Evolutionary conservation across 208 protist genomes (phyloP).

Genomic region (Leishmania guyanensis): DNA sequence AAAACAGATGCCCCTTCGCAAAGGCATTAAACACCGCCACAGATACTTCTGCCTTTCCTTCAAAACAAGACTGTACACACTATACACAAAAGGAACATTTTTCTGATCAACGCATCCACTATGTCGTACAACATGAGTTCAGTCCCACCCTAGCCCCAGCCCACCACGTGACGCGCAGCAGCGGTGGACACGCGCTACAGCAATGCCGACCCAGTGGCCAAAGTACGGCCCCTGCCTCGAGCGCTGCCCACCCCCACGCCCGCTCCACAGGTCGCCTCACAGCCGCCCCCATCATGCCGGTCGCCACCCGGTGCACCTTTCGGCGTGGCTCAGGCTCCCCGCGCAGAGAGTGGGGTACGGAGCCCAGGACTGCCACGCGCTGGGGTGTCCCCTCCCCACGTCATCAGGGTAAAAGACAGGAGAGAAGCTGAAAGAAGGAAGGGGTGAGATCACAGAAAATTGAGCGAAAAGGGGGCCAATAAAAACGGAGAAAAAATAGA

Average conservation of each 20-base stretch:
- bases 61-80: slow-evolving; percentile 17
- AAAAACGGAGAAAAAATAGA: not conserved
- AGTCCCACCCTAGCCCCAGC: not conserved
- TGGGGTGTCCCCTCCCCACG: not conserved
- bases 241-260: not conserved
- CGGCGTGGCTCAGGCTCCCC: not conserved
- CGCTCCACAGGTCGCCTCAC: not conserved
- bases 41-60: no score
- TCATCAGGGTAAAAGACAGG: not conserved
- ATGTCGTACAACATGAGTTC: not conserved
- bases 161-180: not conserved
- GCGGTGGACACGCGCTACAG: not conserved
- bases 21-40: not conserved
- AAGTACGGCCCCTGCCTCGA: not conserved
- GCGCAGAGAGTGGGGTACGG: not conserved
- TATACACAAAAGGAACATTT: slow-evolving; percentile 3
- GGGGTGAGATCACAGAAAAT: not conserved
- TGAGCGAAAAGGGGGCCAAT: not conserved
- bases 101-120: no score
- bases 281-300: not conserved
- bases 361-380: not conserved
- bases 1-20: not conserved
- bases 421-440: not conserved
- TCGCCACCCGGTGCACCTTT: not conserved
- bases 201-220: not conserved